Conservation (phyloP, 257 asterid genomes). For the Plantago major region DNA sequence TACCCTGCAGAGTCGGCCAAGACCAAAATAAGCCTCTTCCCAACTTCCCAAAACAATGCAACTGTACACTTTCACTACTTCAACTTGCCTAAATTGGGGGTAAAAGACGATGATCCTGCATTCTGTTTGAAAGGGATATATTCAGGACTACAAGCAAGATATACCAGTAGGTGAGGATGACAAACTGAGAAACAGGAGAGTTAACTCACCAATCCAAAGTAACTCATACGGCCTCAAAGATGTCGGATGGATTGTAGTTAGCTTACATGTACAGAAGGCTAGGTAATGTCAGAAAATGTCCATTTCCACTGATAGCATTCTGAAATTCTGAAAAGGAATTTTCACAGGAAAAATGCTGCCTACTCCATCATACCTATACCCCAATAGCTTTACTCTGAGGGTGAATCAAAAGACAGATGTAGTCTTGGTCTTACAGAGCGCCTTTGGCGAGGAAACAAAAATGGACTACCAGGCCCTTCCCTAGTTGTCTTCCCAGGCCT, state of each 20-base stretch:
- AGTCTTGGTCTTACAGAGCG: slow-evolving; percentile 94
- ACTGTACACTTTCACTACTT: not conserved
- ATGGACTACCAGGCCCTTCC: slow-evolving; percentile 81
- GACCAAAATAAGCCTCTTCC: not conserved
- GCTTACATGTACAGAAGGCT: no score
- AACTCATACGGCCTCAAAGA: not conserved
- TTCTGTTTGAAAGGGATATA: not conserved
- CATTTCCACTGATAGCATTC: not conserved
- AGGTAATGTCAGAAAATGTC: not conserved
- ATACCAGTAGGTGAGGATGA: not conserved
- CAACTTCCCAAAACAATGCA: not conserved
- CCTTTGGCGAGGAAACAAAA: slow-evolving; percentile 74
- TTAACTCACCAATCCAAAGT: not conserved
- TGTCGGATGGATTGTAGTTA: no score
- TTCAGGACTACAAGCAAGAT: not conserved
- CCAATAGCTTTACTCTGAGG: slow-evolving; percentile 52
- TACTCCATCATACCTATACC: not conserved
- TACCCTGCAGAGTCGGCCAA: not conserved
- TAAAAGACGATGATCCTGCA: not conserved
- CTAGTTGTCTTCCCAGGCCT: slow-evolving; percentile 52
- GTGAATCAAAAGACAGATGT: slow-evolving; percentile 70
- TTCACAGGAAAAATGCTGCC: not conserved
- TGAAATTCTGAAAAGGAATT: not conserved
- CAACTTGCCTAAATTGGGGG: not conserved
- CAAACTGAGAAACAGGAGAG: not conserved